Evolutionary conservation across 768 basidiomycete species (phyloP).

Genomic region (Termitomyces sp.): DNA sequence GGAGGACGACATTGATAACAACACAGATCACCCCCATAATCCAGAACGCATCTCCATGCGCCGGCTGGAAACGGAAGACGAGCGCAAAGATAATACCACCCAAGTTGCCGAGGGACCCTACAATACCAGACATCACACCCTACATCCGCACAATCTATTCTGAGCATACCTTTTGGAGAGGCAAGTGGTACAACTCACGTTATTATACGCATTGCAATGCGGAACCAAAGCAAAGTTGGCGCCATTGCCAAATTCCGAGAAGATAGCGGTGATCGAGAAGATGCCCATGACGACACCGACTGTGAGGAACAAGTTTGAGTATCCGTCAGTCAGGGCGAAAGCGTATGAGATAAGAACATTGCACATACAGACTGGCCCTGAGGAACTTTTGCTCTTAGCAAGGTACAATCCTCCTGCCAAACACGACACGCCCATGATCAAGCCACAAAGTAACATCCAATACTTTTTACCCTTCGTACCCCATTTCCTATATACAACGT

Average conservation of each 20-base stretch:
- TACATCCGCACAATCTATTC: slow-evolving; percentile 1
- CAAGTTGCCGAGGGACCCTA: slow-evolving; percentile 31
- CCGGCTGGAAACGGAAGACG: slow-evolving; percentile 39
- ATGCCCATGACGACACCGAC: slow-evolving; percentile 33
- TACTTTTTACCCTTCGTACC: slow-evolving; percentile 46
- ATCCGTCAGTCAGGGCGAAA: neutral
- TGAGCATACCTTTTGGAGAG: neutral
- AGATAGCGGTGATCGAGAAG: slow-evolving; percentile 33
- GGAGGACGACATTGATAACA: slow-evolving; percentile 21
- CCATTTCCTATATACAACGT: slow-evolving; percentile 34
- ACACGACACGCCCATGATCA: slow-evolving; percentile 37
- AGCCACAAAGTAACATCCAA: slow-evolving; percentile 35
- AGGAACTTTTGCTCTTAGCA: slow-evolving; percentile 8
- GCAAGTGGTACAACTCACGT: slow-evolving; percentile 3
- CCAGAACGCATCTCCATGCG: slow-evolving; percentile 40
- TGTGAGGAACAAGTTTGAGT: neutral
- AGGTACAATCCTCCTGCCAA: slow-evolving; percentile 44
- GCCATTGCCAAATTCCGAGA: slow-evolving; percentile 43
- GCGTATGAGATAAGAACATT: neutral
- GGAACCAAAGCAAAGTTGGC: slow-evolving; percentile 47
- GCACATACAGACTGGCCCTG: slow-evolving; percentile 30
- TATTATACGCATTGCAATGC: slow-evolving; percentile 39
- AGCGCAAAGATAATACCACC: slow-evolving; percentile 46
- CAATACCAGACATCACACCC: slow-evolving; percentile 31
- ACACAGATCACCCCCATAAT: slow-evolving; percentile 38